Conservation (phyloP, 495 filamentous ascomycete species). For the Aspergillus funiculosus region DNA sequence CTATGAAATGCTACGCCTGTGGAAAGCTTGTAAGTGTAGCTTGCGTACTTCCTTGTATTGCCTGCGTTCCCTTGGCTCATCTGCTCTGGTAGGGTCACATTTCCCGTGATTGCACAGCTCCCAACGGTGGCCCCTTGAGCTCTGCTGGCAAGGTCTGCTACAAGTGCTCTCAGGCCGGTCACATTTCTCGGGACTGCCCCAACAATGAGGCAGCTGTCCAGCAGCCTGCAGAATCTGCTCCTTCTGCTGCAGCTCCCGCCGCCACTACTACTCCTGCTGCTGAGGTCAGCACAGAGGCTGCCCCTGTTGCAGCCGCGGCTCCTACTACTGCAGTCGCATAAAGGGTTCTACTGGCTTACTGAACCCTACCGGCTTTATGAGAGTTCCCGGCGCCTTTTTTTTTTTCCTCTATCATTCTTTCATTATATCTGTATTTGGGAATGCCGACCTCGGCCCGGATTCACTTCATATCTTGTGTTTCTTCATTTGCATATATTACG, state of each 20-base stretch:
- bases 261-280: constrained; percentile 36
- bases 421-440: constrained; percentile 33
- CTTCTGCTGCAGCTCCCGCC: constrained; percentile 25
- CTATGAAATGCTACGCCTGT: constrained; percentile 99
- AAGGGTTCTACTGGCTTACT: constrained; percentile 21
- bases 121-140: constrained; percentile 93
- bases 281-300: constrained; percentile 12
- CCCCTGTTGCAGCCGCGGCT: constrained; percentile 40
- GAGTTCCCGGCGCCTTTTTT: constrained; percentile 25
- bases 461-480: constrained; percentile 27
- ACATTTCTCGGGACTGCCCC: constrained; percentile 93
- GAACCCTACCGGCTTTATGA: constrained; percentile 19
- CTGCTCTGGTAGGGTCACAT: constrained; percentile 68
- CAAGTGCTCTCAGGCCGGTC: constrained; percentile 88
- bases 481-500: constrained; percentile 44
- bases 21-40: constrained; percentile 65
- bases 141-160: constrained; percentile 98
- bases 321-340: constrained; percentile 55
- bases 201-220: constrained; percentile 48
- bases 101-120: constrained; percentile 93
- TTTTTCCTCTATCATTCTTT: constrained; percentile 19
- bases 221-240: constrained; percentile 31
- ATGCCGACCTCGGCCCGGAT: constrained; percentile 25
- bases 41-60: background rate
- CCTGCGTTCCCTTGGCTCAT: background rate